phyloP scores from a whole-genome alignment of 306 rosid species.

The Rubus parviflorus region DNA sequence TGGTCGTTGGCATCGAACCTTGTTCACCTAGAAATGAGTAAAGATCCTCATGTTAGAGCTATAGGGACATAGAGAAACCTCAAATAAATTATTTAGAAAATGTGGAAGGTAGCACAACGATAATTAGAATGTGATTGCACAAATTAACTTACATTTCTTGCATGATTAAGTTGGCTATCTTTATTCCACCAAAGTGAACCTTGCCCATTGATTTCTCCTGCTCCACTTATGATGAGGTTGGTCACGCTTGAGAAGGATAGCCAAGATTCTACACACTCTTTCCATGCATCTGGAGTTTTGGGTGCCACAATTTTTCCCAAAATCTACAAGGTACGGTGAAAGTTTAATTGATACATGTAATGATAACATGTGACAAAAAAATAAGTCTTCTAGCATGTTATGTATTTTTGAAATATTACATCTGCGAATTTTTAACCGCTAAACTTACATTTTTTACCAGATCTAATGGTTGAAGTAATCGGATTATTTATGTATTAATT shows the following conservation, averaged over 20 bases:
- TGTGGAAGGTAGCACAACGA: not conserved
- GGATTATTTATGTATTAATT: too few relatives aligned
- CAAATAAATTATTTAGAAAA: too few relatives aligned
- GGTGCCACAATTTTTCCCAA: conserved; percentile 15
- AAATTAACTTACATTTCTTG: not conserved
- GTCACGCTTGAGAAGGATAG: not conserved
- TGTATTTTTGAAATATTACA: too few relatives aligned
- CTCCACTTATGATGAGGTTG: conserved; percentile 10
- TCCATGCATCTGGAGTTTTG: not conserved
- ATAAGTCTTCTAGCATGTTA: too few relatives aligned
- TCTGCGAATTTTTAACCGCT: too few relatives aligned
- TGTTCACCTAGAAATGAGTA: not conserved
- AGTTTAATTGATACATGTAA: not conserved
- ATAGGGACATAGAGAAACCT: not conserved
- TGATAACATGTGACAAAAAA: too few relatives aligned
- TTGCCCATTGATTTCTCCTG: conserved; percentile 15
- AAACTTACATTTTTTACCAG: too few relatives aligned
- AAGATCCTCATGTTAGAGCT: not conserved
- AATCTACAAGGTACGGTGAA: not conserved
- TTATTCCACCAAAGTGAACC: conserved; percentile 21
- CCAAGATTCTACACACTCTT: not conserved
- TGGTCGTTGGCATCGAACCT: not conserved
- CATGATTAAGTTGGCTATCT: not conserved
- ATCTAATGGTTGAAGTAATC: too few relatives aligned
- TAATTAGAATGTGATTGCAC: not conserved